Base-by-base conservation (phyloP, 2,329 filamentous ascomycete species). In the Orbilia quercus region DNA sequence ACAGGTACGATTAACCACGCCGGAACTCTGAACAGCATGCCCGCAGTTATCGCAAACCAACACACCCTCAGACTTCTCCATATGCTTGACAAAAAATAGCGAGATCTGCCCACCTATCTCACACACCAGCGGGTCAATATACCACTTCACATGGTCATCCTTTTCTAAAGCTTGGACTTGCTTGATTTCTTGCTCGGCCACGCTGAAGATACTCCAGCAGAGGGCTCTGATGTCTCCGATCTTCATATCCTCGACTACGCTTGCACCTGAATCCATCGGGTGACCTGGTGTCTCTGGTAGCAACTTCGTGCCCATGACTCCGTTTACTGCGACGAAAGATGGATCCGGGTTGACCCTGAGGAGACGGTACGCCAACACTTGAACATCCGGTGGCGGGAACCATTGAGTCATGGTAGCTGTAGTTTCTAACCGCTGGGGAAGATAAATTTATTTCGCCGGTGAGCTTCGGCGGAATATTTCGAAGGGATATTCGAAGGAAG, bases 281-380 rank as follows among this genome's bases (percentile, higher is more conserved):
- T 60, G 28, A 28, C 4, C n/a, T 1, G 42, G 23, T 36, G 5
- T 0, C 7, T 12, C 55, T 28, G 16, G 25, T 4, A 28, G 42
- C 3, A 40, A 40, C 11, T 14, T n/a, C n/a, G n/a, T n/a, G n/a
- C n/a, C n/a, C n/a, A n/a, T n/a, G n/a, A n/a, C n/a, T n/a, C n/a
- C n/a, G n/a, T n/a, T n/a, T n/a, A n/a, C n/a, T n/a, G n/a, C n/a
- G n/a, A n/a, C n/a, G n/a, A n/a, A n/a, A n/a, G n/a, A n/a, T n/a
- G n/a, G n/a, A n/a, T n/a, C n/a, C 16, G 28, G 55, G 31, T 48
- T 38, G 14, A 60, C 48, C 4, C 16, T 1, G 7, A 60, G n/a
- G 9, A 45, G 34, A 25, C 28, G 40, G 31, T 36, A 60, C 9
- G 55, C 28, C 12, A 60, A 42, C 25, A 60, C 48, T 12, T 60